Conservation (phyloP, 257 asterid genomes). For the Solanum gandarillasii region DNA sequence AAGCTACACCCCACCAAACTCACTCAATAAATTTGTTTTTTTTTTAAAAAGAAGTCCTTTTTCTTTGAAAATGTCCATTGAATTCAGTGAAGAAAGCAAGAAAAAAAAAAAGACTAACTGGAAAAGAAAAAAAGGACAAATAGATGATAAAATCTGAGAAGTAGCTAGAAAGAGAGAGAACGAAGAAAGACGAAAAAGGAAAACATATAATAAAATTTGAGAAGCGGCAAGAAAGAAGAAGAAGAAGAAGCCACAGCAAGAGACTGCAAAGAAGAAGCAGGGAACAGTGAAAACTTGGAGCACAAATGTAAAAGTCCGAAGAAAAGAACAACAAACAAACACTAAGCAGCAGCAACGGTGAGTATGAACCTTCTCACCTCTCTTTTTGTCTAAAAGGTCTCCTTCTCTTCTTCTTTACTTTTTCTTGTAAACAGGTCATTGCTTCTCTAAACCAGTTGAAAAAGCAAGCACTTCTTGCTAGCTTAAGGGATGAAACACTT, state of each 20-base stretch:
- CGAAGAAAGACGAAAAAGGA: neutral
- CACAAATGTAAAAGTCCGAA: neutral
- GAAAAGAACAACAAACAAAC: neutral
- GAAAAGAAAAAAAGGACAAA: neutral
- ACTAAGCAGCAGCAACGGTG: neutral
- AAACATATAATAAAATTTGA: neutral
- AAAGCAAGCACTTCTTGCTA: neutral
- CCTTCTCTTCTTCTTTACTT: neutral
- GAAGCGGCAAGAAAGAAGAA: neutral
- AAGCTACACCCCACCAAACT: neutral
- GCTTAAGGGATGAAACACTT: neutral
- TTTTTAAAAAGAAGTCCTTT: neutral
- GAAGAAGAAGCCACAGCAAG: neutral
- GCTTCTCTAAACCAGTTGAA: neutral
- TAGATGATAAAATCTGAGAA: neutral
- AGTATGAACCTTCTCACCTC: neutral
- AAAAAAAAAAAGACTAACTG: neutral
- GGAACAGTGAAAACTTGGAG: neutral
- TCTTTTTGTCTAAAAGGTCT: neutral
- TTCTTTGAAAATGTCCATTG: neutral
- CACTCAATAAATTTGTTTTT: neutral
- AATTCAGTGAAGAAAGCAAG: neutral
- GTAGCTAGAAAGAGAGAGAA: neutral
- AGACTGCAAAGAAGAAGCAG: neutral
- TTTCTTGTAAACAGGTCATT: neutral